Base-by-base conservation (phyloP, 2,329 filamentous ascomycete species). In the Sporothrix humicola region DNA sequence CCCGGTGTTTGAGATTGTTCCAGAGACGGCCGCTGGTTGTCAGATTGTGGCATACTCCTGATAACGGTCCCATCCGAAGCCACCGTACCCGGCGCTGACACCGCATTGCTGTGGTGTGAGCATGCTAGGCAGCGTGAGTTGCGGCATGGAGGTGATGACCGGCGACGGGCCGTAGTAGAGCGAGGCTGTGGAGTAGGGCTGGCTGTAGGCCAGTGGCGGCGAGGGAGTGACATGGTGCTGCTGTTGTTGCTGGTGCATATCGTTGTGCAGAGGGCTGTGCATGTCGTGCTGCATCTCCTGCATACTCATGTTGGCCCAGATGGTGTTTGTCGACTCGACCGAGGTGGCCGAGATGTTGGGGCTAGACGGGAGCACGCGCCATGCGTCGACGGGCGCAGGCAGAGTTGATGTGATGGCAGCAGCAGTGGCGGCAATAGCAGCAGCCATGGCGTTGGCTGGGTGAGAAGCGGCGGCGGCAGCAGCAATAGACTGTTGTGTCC, bases 331-430 rank as follows among this genome's bases (percentile, higher is more conserved):
- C 52, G 90, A 91, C 80, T 96, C 93, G 80, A 87, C 87, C 72
- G 91, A 92, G 7, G 83, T 84, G 48, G 92, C 91, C 56, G 92
- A 90, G 31, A 77, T 20, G 71, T 93, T 89, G 70, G 94, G 93
- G 79, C 93, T 97, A 72, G 95, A 98, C 65, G 95, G 93, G 72
- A 98, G 86, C 77, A 98, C 90, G 82, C 92, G 94, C 95, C 95
- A 98, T 73, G 93, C 88, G 75, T 98, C 94, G 74, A 97, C 90
- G 1, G 91, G 90, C 6, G 89, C 88, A 59, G 92, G 88, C 76
- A 94, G 37, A 0, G 74, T 37, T 0, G 73, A 69, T 1, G 63
- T 50, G 65, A 76, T 15, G 13, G 74, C 61, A 1, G 75, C 71
- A 5, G 73, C 68, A 0, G 74, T 71, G 37, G 76, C 75, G 3